Base-by-base conservation (phyloP, 2,329 filamentous ascomycete genomes). In the Colletotrichum trifolii region DNA sequence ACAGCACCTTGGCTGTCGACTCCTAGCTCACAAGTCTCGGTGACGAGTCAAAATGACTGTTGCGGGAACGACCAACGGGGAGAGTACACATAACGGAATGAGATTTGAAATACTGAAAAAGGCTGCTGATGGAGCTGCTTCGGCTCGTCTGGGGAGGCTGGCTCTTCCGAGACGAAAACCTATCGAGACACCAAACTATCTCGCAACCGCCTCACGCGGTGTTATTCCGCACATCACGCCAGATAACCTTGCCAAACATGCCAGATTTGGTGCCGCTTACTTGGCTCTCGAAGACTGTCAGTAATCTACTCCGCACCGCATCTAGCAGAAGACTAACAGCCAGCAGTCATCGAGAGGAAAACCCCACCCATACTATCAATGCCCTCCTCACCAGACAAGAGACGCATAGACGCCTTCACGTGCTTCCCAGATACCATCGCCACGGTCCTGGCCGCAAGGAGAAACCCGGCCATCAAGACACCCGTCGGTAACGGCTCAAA, bases 281-380 rank as follows among this genome's bases (percentile, higher is more conserved):
- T 82, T 96, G 72, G 92, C 91, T 1, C 81, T 98, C 35, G 96
- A 99, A 82, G 96, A 99, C 77, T 98, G 96, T 97, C 84, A 78
- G 91, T 78, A 77, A 35, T 42, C 17, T 63, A 40, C n/a, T 10
- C 39, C 33, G 12, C 53, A 13, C 35, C 34, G 2, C 15, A 9
- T 50, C 17, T 38, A 1, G 6, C n/a, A 39, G 35, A 63, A 60
- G 25, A 66, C 54, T 47, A 17, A 40, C 4, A 9, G 13, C 43
- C 4, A 6, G 17, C 15, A 89, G 87, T 89, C 73, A 79, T 89
- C 67, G 87, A 89, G 71, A 81, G 78, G 66, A 77, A 77, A 60
- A 73, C 79, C 15, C 85, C 86, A 4, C 82, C 87, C 34, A 79
- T 88, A 50, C 61, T 68, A 6, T 62, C 56, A 43, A 52, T 82